phyloP scores from a whole-genome alignment of 495 filamentous ascomycete species.

The Tuber brumale region DNA sequence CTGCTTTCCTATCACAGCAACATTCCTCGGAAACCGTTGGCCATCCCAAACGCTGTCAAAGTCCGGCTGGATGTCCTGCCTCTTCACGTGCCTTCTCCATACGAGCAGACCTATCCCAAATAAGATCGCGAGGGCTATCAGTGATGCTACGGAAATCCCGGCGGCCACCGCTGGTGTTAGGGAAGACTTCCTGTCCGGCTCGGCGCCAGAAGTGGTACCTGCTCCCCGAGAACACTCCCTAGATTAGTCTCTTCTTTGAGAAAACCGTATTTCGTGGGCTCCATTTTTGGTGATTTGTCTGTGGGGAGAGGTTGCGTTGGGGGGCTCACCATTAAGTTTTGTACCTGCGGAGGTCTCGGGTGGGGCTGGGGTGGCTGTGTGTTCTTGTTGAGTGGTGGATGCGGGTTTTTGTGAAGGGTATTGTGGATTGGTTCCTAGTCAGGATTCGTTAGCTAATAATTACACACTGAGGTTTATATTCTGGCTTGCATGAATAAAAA shows the following conservation, averaged over 20 bases:
- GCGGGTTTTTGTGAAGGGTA: not conserved
- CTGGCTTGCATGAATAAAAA: not conserved
- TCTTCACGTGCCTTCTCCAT: not conserved
- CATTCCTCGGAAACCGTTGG: not conserved
- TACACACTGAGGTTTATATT: not conserved
- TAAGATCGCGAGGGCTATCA: not conserved
- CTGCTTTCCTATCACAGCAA: not conserved
- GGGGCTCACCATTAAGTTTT: not conserved
- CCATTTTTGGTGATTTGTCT: not conserved
- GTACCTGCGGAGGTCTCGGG: not conserved
- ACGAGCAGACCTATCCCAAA: not conserved
- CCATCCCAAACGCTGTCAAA: not conserved
- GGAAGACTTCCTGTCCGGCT: not conserved
- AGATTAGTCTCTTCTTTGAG: not conserved
- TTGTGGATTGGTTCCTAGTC: not conserved
- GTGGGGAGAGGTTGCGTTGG: not conserved
- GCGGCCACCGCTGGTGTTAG: not conserved
- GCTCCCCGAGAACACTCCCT: not conserved
- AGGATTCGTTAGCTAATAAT: not conserved
- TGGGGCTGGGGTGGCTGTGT: not conserved
- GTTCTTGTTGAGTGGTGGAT: not conserved
- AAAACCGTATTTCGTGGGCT: not conserved
- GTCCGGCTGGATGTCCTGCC: not conserved
- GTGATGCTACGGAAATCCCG: not conserved
- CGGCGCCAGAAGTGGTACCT: not conserved